A percentile compares a stretch with the other conserved stretches of the same genome.
Conservation (phyloP, 78 protist species). For the Dictyostelium discoideum region DNA sequence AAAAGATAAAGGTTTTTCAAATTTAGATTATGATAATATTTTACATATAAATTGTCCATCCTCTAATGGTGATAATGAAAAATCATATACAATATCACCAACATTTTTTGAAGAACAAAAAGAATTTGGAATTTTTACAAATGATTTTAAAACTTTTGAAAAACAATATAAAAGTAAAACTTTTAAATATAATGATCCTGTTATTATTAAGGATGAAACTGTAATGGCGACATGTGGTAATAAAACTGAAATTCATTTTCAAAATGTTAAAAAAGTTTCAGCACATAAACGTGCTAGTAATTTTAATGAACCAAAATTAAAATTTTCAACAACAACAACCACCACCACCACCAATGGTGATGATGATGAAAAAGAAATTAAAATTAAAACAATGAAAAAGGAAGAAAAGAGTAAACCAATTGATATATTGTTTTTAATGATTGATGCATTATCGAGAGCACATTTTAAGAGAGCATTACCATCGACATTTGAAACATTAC, state of each 20-base stretch:
- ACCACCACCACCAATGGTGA: too few relatives aligned
- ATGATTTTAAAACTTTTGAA: slow-evolving; percentile 20
- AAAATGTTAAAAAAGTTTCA: background rate
- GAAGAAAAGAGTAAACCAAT: slow-evolving; percentile 4
- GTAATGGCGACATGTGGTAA: slow-evolving; percentile 38
- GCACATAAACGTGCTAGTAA: slow-evolving; percentile 7
- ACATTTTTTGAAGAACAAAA: slow-evolving; percentile 11
- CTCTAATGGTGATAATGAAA: background rate
- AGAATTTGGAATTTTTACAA: slow-evolving; percentile 3
- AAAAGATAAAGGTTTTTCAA: background rate
- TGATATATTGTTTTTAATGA: slow-evolving; percentile 43
- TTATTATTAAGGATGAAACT: slow-evolving; percentile 44
- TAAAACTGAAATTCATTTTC: slow-evolving; percentile 17
- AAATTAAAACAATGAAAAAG: background rate
- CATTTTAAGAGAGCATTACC: slow-evolving; percentile 70
- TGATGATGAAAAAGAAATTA: background rate
- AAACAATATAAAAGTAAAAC: background rate
- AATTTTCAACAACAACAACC: background rate
- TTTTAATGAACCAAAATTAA: background rate
- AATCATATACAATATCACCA: slow-evolving; percentile 20
- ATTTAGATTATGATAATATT: slow-evolving; percentile 11
- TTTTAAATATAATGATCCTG: background rate
- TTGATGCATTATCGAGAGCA: slow-evolving; percentile 65
- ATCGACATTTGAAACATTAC: slow-evolving; percentile 19
- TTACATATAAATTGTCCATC: slow-evolving; percentile 20